Base-by-base conservation (phyloP, 2,329 filamentous ascomycete genomes). In the Lachnellula hyalina region DNA sequence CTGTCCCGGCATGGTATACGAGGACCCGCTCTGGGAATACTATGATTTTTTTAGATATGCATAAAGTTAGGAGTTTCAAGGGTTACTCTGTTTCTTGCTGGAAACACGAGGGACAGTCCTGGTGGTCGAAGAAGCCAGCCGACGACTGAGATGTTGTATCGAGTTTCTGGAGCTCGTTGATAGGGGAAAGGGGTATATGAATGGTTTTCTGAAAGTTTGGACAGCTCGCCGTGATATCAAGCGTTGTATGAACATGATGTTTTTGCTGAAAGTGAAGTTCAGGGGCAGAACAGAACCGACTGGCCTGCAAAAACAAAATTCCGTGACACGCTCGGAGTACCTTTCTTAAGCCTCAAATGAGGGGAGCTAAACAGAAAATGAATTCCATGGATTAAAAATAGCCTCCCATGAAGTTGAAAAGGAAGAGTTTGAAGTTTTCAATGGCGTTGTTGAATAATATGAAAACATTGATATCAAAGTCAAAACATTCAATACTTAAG, bases 1-100 rank as follows among this genome's bases (percentile, higher is more conserved):
- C 78, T 0, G 82, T 86, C 51, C 89, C 88, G 51, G 84, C 84
- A 72, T 91, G 87, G 70, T 89, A 95, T 58, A 95, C 80, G 62
- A 90, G 77, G 28, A 92, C 67, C 14, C 74, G 74, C 59, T 82
- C 77, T 0, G 83, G 82, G 55, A 79, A 79, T 35, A 71, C 78
- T 82, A 41, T 12, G 7, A 21, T 9, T 21, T 11, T 19, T 32
- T 25, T 14, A 41, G 32, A 42, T 32, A 14, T 41, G 41, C n/a
- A 19, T 23, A 44, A 44, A 32, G 28, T 8, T 44, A 3, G 19
- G 21, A 5, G 11, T 23, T 12, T 19, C 11, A 19, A 23, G 19
- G 11, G 5, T 23, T 21, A 44, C 41, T 17, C 1, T 25, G 4
- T 9, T 44, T 44, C 12, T 23, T 44, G 41, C n/a, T 5, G 41